A percentile compares a stretch with the other conserved stretches of the same genome.
These are phyloP conservation scores for Pythium periplocum DNA, from an alignment of 352 stramenopile species.

Conservation along the genomic window DNA sequence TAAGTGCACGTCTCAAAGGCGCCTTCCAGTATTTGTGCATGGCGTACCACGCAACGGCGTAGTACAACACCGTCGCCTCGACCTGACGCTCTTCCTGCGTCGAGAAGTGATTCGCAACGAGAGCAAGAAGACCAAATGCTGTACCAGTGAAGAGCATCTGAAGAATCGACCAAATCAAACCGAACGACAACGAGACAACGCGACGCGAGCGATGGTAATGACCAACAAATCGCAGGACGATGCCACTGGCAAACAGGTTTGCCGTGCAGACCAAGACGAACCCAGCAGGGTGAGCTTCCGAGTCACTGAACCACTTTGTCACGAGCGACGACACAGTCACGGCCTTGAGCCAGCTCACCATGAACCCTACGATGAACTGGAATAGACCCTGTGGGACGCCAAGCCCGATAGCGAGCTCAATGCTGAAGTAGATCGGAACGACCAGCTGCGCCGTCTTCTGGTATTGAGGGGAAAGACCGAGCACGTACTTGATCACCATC, in stretches of 20 bases:
- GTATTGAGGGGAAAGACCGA: constrained; percentile 47
- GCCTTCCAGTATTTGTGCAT: constrained; percentile 73
- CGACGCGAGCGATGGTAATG: constrained; percentile 37
- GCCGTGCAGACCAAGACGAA: constrained; percentile 59
- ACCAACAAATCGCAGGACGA: constrained; percentile 48
- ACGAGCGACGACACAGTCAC: constrained; percentile 65
- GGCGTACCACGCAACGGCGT: constrained; percentile 60
- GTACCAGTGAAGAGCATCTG: constrained; percentile 36
- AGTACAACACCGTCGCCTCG: constrained; percentile 52
- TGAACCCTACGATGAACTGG: constrained; percentile 43
- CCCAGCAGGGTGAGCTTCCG: constrained; percentile 39
- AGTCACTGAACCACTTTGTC: constrained; percentile 44
- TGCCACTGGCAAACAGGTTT: constrained; percentile 66
- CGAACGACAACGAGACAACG: constrained; percentile 30
- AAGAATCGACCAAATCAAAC: constrained; percentile 34
- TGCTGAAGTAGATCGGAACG: constrained; percentile 46
- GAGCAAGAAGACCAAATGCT: constrained; percentile 43
- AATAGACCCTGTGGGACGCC: constrained; percentile 36
- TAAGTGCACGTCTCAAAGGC: constrained; percentile 30
- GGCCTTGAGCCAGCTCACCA: constrained; percentile 71
- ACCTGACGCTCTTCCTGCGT: constrained; percentile 37
- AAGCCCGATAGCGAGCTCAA: constrained; percentile 38
- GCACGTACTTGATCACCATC: constrained; percentile 54
- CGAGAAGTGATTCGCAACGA: constrained; percentile 55
- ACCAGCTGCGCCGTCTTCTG: constrained; percentile 55